Evolutionary conservation across 176 grass and related monocot genomes (phyloP), one percentile per base, ranked within the genome.

Genomic region (Ampelocalamus luodianensis): DNA sequence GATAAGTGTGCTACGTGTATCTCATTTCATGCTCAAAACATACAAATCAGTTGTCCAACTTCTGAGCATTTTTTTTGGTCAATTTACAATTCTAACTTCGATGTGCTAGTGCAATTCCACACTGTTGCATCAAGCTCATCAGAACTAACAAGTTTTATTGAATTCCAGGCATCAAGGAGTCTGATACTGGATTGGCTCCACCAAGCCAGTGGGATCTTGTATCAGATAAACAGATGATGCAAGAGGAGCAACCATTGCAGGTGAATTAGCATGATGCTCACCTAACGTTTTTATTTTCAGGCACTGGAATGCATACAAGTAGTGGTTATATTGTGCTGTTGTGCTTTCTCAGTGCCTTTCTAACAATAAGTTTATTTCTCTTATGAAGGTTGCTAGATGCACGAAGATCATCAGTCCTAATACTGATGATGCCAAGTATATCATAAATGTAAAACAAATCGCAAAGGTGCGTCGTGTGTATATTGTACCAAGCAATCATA

Each of bases 181-280:
- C 91, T 69, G 91, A 93, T 51, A 93, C 88, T 71, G 88, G 88
- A 59, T 83, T 93, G 68, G 88, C 92, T 79, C 67, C 92, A 86
- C 92, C 92, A 49, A 90, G 92, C 78, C 88, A 90, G 50, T 90
- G 92, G 92, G 92, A 90, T 61, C 77, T 88, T 15, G 88, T 93
- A 74, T 93, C 85, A 65, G 91, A 93, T 83, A 93, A 93, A 67
- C 82, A 93, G 75, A 93, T 93, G 86, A 91, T 93, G 92, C 88
- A 90, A 66, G 82, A 90, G 15, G 92, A 93, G 68, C 88, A 91
- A 71, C 92, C 92, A 75, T 76, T 91, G 64, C 91, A 93, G 76
- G 91, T 93, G 72, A 29, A 74, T 43, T 65, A 32, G 34, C 74
- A 24, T 27, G 76, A 14, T 51, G 10, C 59, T 59, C 10, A 9